phyloP scores from a whole-genome alignment of 495 filamentous ascomycete species.

The Podospora fimiseda region DNA sequence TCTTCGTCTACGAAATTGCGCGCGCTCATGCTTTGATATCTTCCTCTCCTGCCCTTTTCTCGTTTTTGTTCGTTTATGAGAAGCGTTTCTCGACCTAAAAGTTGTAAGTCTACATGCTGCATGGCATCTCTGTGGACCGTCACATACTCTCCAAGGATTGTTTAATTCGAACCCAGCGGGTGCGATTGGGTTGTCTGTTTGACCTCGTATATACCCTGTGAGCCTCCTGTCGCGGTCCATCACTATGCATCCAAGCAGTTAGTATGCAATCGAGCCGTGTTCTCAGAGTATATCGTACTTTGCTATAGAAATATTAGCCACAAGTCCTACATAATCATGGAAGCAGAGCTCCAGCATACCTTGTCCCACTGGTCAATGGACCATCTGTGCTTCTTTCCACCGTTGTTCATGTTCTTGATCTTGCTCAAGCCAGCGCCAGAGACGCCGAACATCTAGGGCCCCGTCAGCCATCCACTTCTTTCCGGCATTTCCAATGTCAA shows the following conservation, averaged over 20 bases:
- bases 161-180: constrained; percentile 87
- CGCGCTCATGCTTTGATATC: not conserved
- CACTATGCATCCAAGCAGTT: constrained; percentile 51
- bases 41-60: not conserved
- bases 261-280: not conserved
- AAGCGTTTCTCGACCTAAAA: constrained; percentile 47
- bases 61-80: constrained; percentile 22
- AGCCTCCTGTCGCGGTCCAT: constrained; percentile 91
- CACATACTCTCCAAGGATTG: constrained; percentile 79
- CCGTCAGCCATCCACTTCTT: constrained; percentile 23
- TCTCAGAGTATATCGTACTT: constrained; percentile 50
- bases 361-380: constrained; percentile 89
- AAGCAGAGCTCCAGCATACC: constrained; percentile 53
- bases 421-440: constrained; percentile 69
- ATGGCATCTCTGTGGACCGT: too few relatives aligned
- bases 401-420: constrained; percentile 74
- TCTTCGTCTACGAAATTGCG: not conserved
- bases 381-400: constrained; percentile 77
- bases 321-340: not conserved
- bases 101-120: constrained; percentile 4
- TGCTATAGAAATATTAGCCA: constrained; percentile 51
- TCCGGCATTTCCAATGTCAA: constrained; percentile 1
- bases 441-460: constrained; percentile 77
- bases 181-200: constrained; percentile 71
- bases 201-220: constrained; percentile 78